phyloP scores from a whole-genome alignment of 2,329 filamentous ascomycete genomes.

The Penicillium sp. region DNA sequence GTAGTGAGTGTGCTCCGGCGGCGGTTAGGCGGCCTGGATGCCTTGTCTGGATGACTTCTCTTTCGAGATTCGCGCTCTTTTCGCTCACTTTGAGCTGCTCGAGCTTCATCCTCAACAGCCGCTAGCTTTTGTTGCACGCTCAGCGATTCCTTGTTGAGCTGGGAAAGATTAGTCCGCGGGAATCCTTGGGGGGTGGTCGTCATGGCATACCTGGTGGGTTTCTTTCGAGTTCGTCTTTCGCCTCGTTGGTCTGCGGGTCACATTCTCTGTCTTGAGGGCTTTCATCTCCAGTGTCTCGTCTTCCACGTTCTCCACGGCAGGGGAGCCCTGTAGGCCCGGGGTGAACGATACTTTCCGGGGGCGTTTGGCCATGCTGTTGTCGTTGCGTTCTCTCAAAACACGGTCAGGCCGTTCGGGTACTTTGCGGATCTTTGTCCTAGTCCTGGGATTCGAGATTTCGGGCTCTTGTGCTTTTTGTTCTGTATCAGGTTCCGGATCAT shows the following conservation, averaged over 20 bases:
- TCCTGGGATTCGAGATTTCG: slow-evolving; percentile 11
- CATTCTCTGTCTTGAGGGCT: slow-evolving; percentile 32
- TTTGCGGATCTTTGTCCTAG: slow-evolving; percentile 25
- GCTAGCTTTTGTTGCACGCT: slow-evolving; percentile 47
- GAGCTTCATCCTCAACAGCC: slow-evolving; percentile 45
- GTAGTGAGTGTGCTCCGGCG: slow-evolving; percentile 49
- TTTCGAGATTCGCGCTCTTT: slow-evolving; percentile 39
- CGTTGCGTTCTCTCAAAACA: slow-evolving; percentile 39
- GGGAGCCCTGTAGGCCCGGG: slow-evolving; percentile 31
- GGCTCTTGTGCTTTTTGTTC: slow-evolving; percentile 20
- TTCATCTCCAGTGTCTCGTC: slow-evolving; percentile 39
- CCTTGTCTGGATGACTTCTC: slow-evolving; percentile 33
- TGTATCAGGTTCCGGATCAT: slow-evolving; percentile 27
- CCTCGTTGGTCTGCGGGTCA: slow-evolving; percentile 30
- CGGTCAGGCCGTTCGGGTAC: slow-evolving; percentile 27
- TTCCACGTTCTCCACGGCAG: slow-evolving; percentile 25
- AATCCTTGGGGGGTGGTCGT: background rate
- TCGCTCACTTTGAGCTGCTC: slow-evolving; percentile 36
- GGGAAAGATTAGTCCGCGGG: slow-evolving; percentile 9
- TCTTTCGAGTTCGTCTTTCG: slow-evolving; percentile 30
- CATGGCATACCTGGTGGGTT: slow-evolving; percentile 32
- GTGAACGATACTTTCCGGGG: slow-evolving; percentile 43
- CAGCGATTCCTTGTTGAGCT: slow-evolving; percentile 26
- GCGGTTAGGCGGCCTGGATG: slow-evolving; percentile 30
- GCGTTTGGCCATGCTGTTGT: slow-evolving; percentile 34